These are phyloP conservation scores for Plasmodium coatneyi DNA, from an alignment of 169 alveolate species.

Conservation along the genomic window DNA sequence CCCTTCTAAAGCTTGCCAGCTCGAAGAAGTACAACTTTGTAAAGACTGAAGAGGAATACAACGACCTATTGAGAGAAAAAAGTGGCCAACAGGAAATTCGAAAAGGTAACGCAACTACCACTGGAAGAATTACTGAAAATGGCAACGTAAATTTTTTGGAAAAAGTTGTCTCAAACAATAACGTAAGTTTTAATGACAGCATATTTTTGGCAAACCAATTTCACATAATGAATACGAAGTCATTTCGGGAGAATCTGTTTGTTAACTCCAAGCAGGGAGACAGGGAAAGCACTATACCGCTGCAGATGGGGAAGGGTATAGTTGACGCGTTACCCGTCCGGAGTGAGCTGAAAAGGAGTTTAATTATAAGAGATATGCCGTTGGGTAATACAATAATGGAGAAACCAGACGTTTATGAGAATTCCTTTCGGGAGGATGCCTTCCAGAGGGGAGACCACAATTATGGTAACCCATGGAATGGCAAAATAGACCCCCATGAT, in stretches of 20 bases:
- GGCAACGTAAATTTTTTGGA: background rate
- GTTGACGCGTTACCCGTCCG: background rate
- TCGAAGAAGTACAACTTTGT: conserved; percentile 56
- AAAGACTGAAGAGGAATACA: conserved; percentile 48
- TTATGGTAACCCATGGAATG: background rate
- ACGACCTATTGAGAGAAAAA: conserved; percentile 12
- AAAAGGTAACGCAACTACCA: background rate
- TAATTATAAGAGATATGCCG: background rate
- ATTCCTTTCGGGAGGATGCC: background rate
- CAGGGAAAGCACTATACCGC: background rate
- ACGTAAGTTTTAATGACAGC: conserved; percentile 63
- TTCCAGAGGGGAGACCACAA: background rate
- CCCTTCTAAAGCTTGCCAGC: background rate
- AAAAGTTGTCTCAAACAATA: background rate
- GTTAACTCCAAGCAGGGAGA: background rate
- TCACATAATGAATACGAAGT: conserved; percentile 41
- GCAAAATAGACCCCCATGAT: background rate
- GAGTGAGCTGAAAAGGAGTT: background rate
- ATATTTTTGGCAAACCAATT: background rate
- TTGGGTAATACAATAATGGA: background rate
- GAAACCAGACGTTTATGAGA: background rate
- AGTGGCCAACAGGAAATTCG: background rate
- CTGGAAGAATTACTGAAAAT: background rate
- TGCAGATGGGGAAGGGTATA: background rate
- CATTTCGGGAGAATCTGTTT: conserved; percentile 17